A percentile compares a stretch with the other conserved stretches of the same genome.
Evolutionary conservation across 306 rosid genomes (phyloP).

Genomic region (Vigna unguiculata): DNA sequence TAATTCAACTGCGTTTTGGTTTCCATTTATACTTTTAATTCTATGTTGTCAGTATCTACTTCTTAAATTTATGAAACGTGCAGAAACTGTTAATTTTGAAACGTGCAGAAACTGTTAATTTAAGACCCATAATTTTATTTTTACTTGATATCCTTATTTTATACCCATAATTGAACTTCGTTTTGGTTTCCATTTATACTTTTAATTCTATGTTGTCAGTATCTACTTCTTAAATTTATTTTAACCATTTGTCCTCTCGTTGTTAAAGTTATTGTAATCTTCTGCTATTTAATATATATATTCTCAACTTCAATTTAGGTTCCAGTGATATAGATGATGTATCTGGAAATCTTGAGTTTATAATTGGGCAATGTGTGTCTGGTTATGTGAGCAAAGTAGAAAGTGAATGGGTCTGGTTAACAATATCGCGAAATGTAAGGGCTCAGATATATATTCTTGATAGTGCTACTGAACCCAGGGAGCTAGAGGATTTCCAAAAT

Average conservation of each 20-base stretch:
- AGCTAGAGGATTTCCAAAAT: constrained; percentile 69
- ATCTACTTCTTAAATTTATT: constrained; percentile 16
- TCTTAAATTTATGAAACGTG: constrained; percentile 10
- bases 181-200: constrained; percentile 26
- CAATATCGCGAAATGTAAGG: constrained; percentile 68
- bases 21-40: constrained; percentile 31
- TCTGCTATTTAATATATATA: constrained; percentile 19
- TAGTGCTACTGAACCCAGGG: constrained; percentile 78
- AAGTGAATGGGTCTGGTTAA: constrained; percentile 83
- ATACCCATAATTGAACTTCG: background rate
- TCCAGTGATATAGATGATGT: constrained; percentile 51
- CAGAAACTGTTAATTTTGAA: no score
- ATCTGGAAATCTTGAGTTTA: constrained; percentile 55
- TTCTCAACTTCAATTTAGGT: constrained; percentile 57
- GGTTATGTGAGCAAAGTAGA: constrained; percentile 87
- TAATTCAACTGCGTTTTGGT: constrained; percentile 4
- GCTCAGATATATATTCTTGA: constrained; percentile 86
- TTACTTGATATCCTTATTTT: no score
- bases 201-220: constrained; percentile 2
- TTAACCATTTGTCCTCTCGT: background rate
- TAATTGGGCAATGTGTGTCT: constrained; percentile 65
- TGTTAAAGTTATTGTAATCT: constrained; percentile 6
- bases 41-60: background rate
- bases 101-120: no score
- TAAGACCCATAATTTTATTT: no score